Conservation (phyloP, 306 rosid genomes). For the Luffa acutangula region DNA sequence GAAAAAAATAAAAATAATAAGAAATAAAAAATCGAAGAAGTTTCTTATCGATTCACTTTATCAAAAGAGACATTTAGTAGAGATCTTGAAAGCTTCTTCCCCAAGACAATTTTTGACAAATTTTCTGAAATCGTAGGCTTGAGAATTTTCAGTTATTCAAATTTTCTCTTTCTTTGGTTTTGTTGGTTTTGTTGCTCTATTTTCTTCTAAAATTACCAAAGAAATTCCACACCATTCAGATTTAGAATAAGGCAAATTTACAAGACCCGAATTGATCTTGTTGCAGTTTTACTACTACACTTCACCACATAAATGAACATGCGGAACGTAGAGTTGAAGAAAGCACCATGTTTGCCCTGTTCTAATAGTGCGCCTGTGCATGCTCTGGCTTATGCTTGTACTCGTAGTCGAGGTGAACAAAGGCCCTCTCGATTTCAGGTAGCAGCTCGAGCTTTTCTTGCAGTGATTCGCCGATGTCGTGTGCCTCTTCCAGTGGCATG, state of each 20-base stretch:
- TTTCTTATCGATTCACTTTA: too few species aligned
- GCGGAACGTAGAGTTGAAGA: background rate
- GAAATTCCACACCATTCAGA: background rate
- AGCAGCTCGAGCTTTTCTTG: slow-evolving; percentile 84
- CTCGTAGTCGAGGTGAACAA: slow-evolving; percentile 93
- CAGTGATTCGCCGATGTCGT: slow-evolving; percentile 81
- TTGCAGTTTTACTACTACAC: background rate
- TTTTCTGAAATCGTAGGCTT: background rate
- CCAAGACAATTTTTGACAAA: background rate
- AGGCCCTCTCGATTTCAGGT: slow-evolving; percentile 91
- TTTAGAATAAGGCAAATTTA: background rate
- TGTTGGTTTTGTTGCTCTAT: background rate
- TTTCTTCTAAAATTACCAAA: background rate
- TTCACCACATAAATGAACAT: background rate
- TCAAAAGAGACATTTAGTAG: too few species aligned
- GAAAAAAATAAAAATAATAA: too few species aligned
- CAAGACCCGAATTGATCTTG: background rate
- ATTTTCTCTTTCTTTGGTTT: background rate
- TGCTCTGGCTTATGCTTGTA: slow-evolving; percentile 95
- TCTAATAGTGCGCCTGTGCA: slow-evolving; percentile 50
- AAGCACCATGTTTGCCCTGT: background rate
- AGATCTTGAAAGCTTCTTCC: too few species aligned
- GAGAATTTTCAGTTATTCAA: background rate
- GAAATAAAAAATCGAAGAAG: too few species aligned
- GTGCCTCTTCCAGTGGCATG: slow-evolving; percentile 90